Evolutionary conservation across 345 rosid genomes (phyloP), one percentile per base, ranked within the genome.

Genomic region (Hypericum androsaemum): DNA sequence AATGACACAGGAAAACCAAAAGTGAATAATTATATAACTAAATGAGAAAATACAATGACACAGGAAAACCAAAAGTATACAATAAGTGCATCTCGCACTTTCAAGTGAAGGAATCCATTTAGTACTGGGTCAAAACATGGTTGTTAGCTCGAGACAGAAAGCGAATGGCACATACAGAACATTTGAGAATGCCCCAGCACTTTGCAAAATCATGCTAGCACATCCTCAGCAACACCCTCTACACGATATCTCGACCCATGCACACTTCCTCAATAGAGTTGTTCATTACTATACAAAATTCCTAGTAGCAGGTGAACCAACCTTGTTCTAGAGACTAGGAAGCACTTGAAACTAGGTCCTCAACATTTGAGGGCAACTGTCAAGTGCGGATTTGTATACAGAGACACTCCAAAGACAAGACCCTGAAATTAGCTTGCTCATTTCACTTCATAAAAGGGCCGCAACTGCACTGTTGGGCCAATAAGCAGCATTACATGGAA

Each of bases 351-450:
- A 52, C 47, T 58, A 59, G 60, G 49, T 65, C 68, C 39, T 50
- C 58, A 61, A 44, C 55, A 72, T 67, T 64, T 68, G 64, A 63
- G 64, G 72, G 57, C 54, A 39, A 49, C 70, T 41, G 57, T 48
- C 64, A 64, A 68, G 68, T 61, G 65, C 61, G 70, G 64, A 64
- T 56, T 68, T 53, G 69, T 71, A 68, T 68, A 72, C 77, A 70
- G 66, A 71, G 63, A 73, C n/a, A n/a, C 66, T 58, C 58, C 64
- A 38, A 57, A 47, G 10, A 44, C 32, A 57, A 55, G 62, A 65
- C 47, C 54, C 68, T 76, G 4, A 74, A 45, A 69, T 67, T 57
- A 32, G 39, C 75, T 65, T 63, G 40, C 57, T 61, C 38, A 54
- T 50, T 60, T 50, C 61, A 52, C 57, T 67, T 67, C 36, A 22